Evolutionary conservation across 106 monocot genomes (phyloP).

Genomic region (Vanilla planifolia): DNA sequence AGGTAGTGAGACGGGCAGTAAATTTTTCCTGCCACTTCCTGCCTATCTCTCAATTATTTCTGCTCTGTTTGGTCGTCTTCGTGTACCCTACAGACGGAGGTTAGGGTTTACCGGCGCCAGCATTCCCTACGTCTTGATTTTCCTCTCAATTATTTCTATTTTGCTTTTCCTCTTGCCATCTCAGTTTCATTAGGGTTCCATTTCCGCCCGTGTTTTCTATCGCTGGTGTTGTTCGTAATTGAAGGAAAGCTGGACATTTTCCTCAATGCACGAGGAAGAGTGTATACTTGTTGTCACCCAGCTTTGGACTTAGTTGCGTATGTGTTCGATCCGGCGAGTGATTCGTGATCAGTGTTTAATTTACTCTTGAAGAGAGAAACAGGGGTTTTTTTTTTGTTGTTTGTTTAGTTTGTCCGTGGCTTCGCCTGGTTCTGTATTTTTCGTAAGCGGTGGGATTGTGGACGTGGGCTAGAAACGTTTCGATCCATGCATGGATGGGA

Average conservation of each 20-base stretch:
- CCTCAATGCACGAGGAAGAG: background rate
- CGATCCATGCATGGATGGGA: conserved; percentile 14
- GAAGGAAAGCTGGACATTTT: background rate
- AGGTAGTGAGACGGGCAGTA: background rate
- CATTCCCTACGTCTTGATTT: background rate
- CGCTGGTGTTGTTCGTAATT: background rate
- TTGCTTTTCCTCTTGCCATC: background rate
- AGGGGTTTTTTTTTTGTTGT: background rate
- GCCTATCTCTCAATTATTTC: conserved; percentile 8
- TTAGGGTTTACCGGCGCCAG: too few species aligned
- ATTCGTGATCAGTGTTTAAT: background rate
- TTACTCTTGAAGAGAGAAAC: background rate
- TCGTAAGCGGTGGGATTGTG: background rate
- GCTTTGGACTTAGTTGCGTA: background rate
- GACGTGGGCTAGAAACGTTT: background rate
- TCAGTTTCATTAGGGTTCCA: conserved; percentile 1
- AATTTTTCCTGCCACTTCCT: conserved; percentile 4
- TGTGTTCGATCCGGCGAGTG: background rate
- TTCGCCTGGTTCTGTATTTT: background rate
- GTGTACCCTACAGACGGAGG: background rate
- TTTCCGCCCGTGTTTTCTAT: background rate
- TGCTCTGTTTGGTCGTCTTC: background rate
- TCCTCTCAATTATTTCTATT: background rate
- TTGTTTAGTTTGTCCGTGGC: background rate
- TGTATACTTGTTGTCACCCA: background rate